Evolutionary conservation across 176 grass and related monocot species (phyloP).

Genomic region (Aegilops bicornis): DNA sequence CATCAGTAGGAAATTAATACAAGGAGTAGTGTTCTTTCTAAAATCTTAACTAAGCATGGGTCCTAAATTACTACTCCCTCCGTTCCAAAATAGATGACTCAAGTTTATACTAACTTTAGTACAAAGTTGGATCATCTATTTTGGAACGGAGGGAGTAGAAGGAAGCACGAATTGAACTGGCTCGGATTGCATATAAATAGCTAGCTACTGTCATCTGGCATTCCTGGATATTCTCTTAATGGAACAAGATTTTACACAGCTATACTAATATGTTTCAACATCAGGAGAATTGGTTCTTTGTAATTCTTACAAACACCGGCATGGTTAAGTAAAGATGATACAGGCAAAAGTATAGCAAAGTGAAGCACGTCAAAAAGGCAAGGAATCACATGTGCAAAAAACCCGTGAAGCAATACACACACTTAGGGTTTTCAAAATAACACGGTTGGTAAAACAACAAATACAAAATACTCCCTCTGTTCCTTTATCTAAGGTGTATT

Average conservation of each 20-base stretch:
- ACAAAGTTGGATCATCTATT: too few species aligned
- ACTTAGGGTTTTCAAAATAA: neutral
- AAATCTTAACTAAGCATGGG: neutral
- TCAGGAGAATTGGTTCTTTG: neutral
- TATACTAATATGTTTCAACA: neutral
- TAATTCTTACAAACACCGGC: neutral
- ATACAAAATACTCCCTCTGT: too few species aligned
- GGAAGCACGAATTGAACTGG: neutral
- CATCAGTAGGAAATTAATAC: constrained; percentile 34
- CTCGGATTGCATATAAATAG: neutral
- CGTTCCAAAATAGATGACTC: too few species aligned
- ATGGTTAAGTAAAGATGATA: constrained; percentile 2
- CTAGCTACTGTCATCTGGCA: constrained; percentile 10
- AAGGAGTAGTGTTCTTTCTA: neutral
- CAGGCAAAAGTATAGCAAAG: neutral
- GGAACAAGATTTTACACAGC: neutral
- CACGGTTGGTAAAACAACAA: neutral
- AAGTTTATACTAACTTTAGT: too few species aligned
- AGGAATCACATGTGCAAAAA: neutral
- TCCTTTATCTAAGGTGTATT: too few species aligned
- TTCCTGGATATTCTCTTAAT: neutral
- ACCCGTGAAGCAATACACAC: neutral
- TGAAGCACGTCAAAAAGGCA: constrained; percentile 2
- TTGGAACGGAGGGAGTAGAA: too few species aligned
- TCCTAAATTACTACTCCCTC: constrained; percentile 32